Conservation (phyloP, 257 asterid species). For the Verbascum thapsus region DNA sequence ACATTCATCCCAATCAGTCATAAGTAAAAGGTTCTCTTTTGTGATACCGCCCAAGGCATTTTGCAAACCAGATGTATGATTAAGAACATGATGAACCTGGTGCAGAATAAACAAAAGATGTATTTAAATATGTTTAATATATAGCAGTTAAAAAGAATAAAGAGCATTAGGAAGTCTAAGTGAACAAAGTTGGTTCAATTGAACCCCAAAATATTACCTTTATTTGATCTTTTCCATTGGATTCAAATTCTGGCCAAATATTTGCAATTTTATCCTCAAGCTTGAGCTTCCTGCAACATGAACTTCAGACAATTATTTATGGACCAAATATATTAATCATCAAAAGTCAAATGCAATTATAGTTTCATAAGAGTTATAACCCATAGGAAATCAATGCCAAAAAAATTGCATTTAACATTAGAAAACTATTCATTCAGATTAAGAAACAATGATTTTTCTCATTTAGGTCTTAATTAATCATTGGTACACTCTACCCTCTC, state of each 20-base stretch:
- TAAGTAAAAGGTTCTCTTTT: constrained; percentile 73
- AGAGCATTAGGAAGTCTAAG: constrained; percentile 22
- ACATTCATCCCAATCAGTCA: constrained; percentile 87
- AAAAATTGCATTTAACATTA: not conserved
- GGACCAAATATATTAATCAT: too few species aligned
- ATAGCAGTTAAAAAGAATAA: constrained; percentile 3
- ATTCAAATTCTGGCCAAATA: constrained; percentile 87
- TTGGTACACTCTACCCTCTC: constrained; percentile 1
- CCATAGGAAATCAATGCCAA: not conserved
- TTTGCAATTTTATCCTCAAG: constrained; percentile 70
- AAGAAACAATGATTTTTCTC: constrained; percentile 4
- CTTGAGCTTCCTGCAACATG: constrained; percentile 71
- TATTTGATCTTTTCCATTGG: constrained; percentile 77
- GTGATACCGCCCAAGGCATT: constrained; percentile 69
- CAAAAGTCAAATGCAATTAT: not conserved
- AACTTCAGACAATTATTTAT: constrained; percentile 30
- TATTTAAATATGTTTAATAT: constrained; percentile 8
- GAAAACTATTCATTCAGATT: not conserved
- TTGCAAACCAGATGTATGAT: constrained; percentile 95
- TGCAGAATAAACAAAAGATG: constrained; percentile 24
- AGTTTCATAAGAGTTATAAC: too few species aligned
- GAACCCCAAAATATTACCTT: constrained; percentile 50
- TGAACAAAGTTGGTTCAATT: constrained; percentile 5
- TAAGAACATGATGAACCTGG: constrained; percentile 97
- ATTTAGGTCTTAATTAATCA: not conserved